Conservation (phyloP, 495 filamentous ascomycete species). For the Trypethelium eluteriae region DNA sequence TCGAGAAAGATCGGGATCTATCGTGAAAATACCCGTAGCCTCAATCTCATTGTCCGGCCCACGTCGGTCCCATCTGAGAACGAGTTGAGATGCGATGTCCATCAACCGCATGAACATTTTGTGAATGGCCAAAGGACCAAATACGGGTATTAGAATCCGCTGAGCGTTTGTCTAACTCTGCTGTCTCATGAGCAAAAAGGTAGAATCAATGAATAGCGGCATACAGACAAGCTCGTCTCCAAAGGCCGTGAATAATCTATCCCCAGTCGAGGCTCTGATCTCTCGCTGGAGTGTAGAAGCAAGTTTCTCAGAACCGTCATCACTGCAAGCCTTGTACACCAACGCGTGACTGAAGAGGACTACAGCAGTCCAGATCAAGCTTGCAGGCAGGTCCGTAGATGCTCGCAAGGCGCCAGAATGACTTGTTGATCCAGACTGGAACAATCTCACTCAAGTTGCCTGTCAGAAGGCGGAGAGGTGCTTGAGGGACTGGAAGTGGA, state of each 20-base stretch:
- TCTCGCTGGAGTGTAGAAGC: slow-evolving; percentile 45
- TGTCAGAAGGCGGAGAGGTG: slow-evolving; percentile 12
- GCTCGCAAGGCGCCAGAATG: slow-evolving; percentile 13
- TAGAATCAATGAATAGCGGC: neutral
- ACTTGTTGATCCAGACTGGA: slow-evolving; percentile 9
- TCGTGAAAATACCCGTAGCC: slow-evolving; percentile 64
- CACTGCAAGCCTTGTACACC: slow-evolving; percentile 59
- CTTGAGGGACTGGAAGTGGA: slow-evolving; percentile 16
- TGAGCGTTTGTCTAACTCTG: slow-evolving; percentile 67
- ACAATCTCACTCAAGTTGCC: slow-evolving; percentile 22
- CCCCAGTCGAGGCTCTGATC: slow-evolving; percentile 51
- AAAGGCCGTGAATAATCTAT: slow-evolving; percentile 66
- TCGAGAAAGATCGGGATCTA: neutral
- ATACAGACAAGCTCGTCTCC: slow-evolving; percentile 27
- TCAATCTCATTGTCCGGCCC: slow-evolving; percentile 50
- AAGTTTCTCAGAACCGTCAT: slow-evolving; percentile 55
- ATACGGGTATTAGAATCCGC: slow-evolving; percentile 58
- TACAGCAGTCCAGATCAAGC: slow-evolving; percentile 12
- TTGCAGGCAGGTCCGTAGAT: slow-evolving; percentile 12
- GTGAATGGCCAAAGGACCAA: slow-evolving; percentile 63
- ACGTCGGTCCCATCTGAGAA: slow-evolving; percentile 65
- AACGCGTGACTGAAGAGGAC: slow-evolving; percentile 43
- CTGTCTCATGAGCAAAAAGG: neutral
- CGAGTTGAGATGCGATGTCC: slow-evolving; percentile 62
- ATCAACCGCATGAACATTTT: slow-evolving; percentile 71